Conservation (phyloP, 1,284 basidiomycete species). For the Puccinia triticina region DNA sequence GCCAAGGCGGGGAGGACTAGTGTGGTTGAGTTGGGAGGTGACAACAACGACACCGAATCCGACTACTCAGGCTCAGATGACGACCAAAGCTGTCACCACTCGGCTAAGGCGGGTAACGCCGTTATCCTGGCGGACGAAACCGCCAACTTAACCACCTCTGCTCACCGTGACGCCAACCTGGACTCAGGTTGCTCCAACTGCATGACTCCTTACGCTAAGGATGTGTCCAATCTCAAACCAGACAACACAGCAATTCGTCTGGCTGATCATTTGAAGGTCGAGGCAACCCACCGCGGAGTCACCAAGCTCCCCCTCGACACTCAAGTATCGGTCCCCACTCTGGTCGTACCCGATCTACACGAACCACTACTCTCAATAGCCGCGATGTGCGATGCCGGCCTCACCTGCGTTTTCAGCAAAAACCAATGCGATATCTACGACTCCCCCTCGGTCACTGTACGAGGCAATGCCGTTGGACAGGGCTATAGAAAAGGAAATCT, state of each 20-base stretch:
- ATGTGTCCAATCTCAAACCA: too few species aligned
- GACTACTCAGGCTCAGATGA: neutral
- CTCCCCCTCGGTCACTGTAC: too few species aligned
- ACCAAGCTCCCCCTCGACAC: neutral
- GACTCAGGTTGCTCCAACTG: neutral
- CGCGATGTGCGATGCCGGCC: neutral
- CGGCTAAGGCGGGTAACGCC: neutral
- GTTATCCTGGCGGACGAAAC: neutral
- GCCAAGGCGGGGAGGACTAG: neutral
- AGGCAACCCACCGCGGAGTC: neutral
- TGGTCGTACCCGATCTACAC: neutral
- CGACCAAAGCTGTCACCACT: too few species aligned
- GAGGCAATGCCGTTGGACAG: neutral
- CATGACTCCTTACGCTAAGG: neutral
- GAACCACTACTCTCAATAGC: too few species aligned
- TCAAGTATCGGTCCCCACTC: neutral
- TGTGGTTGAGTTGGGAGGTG: neutral
- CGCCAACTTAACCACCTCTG: neutral
- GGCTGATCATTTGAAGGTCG: neutral
- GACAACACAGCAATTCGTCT: neutral
- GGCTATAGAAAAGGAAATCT: slow-evolving; percentile 7
- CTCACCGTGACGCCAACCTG: neutral
- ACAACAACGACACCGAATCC: too few species aligned
- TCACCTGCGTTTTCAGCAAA: neutral
- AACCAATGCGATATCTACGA: neutral